phyloP scores from a whole-genome alignment of 768 basidiomycete genomes.

The Boletus vinaceobasis region DNA sequence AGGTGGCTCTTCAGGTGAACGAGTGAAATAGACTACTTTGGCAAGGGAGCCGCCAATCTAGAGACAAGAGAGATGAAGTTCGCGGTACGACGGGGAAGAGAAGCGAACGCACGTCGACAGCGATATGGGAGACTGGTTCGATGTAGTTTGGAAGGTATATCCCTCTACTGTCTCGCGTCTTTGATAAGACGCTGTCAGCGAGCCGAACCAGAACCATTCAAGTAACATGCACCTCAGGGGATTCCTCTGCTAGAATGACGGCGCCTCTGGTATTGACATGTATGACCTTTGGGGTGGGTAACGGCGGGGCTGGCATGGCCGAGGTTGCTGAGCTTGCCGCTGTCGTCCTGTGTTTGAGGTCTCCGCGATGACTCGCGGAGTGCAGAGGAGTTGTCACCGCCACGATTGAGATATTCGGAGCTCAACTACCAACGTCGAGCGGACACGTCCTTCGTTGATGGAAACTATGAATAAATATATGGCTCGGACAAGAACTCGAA shows the following conservation, averaged over 20 bases:
- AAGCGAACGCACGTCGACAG: conserved; percentile 77
- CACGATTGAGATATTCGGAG: not conserved
- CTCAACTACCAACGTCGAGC: conserved; percentile 1
- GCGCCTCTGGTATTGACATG: conserved; percentile 95
- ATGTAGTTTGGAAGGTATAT: conserved; percentile 98
- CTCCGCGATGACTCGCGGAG: conserved; percentile 6
- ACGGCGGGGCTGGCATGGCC: conserved; percentile 51
- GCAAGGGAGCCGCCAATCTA: conserved; percentile 97
- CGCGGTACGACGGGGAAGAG: not conserved
- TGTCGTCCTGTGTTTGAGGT: conserved; percentile 15
- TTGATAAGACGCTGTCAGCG: conserved; percentile 14
- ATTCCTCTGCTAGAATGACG: conserved; percentile 89
- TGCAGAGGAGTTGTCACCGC: conserved; percentile 16
- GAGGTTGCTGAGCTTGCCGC: conserved; percentile 11
- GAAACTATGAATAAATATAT: not conserved
- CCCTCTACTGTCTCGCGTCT: conserved; percentile 92
- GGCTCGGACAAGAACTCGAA: not conserved
- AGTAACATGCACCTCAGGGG: conserved; percentile 70
- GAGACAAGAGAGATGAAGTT: conserved; percentile 4
- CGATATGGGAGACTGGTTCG: conserved; percentile 96
- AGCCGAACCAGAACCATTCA: conserved; percentile 3
- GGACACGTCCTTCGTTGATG: conserved; percentile 7
- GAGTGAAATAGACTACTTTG: conserved; percentile 98
- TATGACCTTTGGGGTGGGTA: conserved; percentile 83
- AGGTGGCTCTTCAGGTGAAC: conserved; percentile 81